Evolutionary conservation across 2,329 filamentous ascomycete genomes (phyloP), one percentile per base, ranked within the genome.

Genomic region (Parastagonospora nodorum): DNA sequence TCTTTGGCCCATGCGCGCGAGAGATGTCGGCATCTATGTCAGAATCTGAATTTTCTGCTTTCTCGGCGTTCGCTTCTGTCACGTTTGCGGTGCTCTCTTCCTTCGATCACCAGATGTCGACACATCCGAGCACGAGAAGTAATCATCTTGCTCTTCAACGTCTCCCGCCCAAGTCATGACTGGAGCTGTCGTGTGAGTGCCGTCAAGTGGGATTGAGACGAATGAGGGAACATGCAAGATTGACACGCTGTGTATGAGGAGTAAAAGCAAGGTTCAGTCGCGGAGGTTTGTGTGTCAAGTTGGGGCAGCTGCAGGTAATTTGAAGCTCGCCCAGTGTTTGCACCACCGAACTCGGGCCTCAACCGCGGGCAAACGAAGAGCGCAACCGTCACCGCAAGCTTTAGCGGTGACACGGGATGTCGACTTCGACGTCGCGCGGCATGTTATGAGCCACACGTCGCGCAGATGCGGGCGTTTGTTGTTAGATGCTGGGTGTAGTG

Each of bases 21-120:
- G 56, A 16, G 16, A 49, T 38, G 8, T 70, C 68, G 24, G 44
- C 49, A 15, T 72, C 69, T n/a, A 55, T 39, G 31, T 71, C 66
- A 1, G 57, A 57, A 12, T 67, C 60, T 7, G 59, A 52, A 35
- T 66, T 53, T 10, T 52, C 44, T n/a, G 40, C 46, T 19, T 19
- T 15, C 5, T 28, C 11, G 8, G 27, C 3, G 7, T 12, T 30
- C 3, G 28, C 27, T n/a, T 33, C 15, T 9, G 11, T 28, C 6
- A 10, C 15, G 1, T 5, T 48, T 30, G 2, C 42, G 16, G 2
- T 10, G 12, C 9, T 41, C 32, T 7, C 52, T 29, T 5, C 8
- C 38, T 38, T 59, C 49, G 6, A n/a, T 40, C 32, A n/a, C 38
- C 46, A 19, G 51, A 55, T 2, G 15, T 16, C 7, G 46, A 54